Percentiles rank a stretch among this genome's conserved stretches.
phyloP scores from a whole-genome alignment of 1,284 basidiomycete species.

The Pulchroboletus neoregius region DNA sequence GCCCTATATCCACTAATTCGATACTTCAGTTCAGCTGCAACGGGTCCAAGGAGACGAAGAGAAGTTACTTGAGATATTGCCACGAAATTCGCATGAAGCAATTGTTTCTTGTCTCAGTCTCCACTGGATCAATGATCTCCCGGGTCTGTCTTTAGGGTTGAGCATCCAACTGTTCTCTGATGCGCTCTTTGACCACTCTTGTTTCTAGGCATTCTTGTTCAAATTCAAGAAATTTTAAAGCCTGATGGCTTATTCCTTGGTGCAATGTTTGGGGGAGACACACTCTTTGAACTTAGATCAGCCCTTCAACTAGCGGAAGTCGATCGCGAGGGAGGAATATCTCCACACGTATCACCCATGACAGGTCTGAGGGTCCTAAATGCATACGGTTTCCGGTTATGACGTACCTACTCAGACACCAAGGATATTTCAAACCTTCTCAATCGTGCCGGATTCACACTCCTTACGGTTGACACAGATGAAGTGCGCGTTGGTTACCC shows the following conservation, averaged over 20 bases:
- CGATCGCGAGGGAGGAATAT: slow-evolving; percentile 94
- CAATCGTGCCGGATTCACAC: slow-evolving; percentile 87
- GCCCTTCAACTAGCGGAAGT: slow-evolving; percentile 91
- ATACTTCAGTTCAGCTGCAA: slow-evolving; percentile 59
- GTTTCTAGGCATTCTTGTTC: slow-evolving; percentile 69
- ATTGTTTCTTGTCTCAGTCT: slow-evolving; percentile 88
- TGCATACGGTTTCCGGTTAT: background rate
- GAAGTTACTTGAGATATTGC: slow-evolving; percentile 58
- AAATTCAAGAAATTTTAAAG: slow-evolving; percentile 81
- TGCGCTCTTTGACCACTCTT: background rate
- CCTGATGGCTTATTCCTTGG: slow-evolving; percentile 96
- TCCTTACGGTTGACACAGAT: slow-evolving; percentile 94
- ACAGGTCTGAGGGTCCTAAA: slow-evolving; percentile 56
- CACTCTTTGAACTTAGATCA: slow-evolving; percentile 89
- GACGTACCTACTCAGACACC: slow-evolving; percentile 53
- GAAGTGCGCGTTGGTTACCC: slow-evolving; percentile 92
- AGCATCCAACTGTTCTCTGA: background rate
- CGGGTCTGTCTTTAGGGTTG: slow-evolving; percentile 52
- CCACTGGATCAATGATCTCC: slow-evolving; percentile 98
- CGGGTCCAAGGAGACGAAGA: slow-evolving; percentile 80
- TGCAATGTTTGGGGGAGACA: slow-evolving; percentile 94
- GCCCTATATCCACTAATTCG: slow-evolving; percentile 5
- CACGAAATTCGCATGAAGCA: slow-evolving; percentile 81
- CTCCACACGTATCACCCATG: slow-evolving; percentile 95
- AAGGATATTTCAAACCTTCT: slow-evolving; percentile 90